Evolutionary conservation across 192 early-diverging fungal species (phyloP), one percentile per base, ranked within the genome.

Genomic region (Thamnidium elegans): DNA sequence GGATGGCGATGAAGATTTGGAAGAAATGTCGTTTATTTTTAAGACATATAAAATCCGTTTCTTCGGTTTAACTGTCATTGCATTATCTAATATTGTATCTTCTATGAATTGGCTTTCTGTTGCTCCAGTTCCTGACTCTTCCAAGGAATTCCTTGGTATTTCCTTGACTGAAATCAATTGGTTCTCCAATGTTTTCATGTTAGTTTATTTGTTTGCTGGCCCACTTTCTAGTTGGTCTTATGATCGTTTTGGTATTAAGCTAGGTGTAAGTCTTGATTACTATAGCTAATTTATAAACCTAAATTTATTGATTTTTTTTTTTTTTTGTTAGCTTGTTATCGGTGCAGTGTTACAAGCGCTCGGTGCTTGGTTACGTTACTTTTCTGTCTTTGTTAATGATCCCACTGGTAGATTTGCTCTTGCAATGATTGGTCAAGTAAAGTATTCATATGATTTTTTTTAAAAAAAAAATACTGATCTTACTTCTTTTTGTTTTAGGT

Each of bases 341-440:
- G 78, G 81, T 39, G 76, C 74, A n/a, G 21, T 43, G 14, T 58
- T 78, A 46, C 76, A 78, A 55, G 6, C 73, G 15, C 17, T 83
- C 19, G 81, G 81, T 54, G 67, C 78, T 30, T 76, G 77, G 74
- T 56, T 83, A 14, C 73, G 79, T 1, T 83, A 77, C 50, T 66
- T 77, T 54, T 68, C 76, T 36, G 62, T 60, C 34, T 83, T 78
- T 60, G 55, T 79, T 39, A 46, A 58, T 1, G 67, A 69, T 43
- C 55, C 62, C 15, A 66, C 73, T 9, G 76, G 76, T 19, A 71
- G 66, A 36, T 58, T 77, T 20, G 78, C 72, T 1, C 59, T 80
- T 19, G 78, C 77, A 5, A 58, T 82, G 61, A 32, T 78, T 23
- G 83, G 83, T 7, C 83, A 85, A 62, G 73, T 74, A 65, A 43